phyloP scores from a whole-genome alignment of 306 rosid genomes.

The Dalbergia cultrata region DNA sequence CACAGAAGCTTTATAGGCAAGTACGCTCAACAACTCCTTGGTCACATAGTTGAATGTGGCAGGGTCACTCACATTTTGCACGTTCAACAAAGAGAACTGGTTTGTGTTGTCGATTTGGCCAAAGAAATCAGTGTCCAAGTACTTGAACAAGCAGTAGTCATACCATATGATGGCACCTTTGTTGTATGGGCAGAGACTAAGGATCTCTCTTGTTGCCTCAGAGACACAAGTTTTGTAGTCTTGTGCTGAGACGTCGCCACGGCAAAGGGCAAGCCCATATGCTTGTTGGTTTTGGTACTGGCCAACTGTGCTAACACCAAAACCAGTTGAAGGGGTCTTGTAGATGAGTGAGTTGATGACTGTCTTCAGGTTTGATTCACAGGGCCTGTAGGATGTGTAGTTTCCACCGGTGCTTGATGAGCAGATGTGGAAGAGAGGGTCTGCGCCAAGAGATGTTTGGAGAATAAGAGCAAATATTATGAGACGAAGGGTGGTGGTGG shows the following conservation, averaged over 20 bases:
- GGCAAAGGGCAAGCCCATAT: conserved; percentile 48
- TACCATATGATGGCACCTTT: conserved; percentile 51
- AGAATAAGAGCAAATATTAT: conserved; percentile 34
- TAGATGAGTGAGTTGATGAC: conserved; percentile 13
- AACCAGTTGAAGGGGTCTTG: conserved; percentile 48
- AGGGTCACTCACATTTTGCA: conserved; percentile 41
- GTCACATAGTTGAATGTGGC: conserved; percentile 31
- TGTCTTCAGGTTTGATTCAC: conserved; percentile 25
- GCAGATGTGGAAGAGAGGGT: conserved; percentile 57
- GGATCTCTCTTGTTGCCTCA: conserved; percentile 42
- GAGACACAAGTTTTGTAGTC: conserved; percentile 51
- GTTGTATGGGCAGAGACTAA: conserved; percentile 36
- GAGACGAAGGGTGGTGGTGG: not conserved
- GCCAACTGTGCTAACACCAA: conserved; percentile 39
- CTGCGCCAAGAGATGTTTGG: conserved; percentile 45
- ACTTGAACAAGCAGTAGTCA: conserved; percentile 52
- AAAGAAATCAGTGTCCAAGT: conserved; percentile 50
- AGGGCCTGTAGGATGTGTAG: conserved; percentile 49
- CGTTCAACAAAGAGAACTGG: conserved; percentile 35
- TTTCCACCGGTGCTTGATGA: conserved; percentile 53
- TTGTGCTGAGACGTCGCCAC: conserved; percentile 39
- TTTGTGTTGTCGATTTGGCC: conserved; percentile 46
- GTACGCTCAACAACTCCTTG: conserved; percentile 39
- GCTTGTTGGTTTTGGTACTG: conserved; percentile 16
- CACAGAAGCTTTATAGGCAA: conserved; percentile 36